Evolutionary conservation across 1,139 yeast species (phyloP).

Genomic region (Nematodospora anomalae): DNA sequence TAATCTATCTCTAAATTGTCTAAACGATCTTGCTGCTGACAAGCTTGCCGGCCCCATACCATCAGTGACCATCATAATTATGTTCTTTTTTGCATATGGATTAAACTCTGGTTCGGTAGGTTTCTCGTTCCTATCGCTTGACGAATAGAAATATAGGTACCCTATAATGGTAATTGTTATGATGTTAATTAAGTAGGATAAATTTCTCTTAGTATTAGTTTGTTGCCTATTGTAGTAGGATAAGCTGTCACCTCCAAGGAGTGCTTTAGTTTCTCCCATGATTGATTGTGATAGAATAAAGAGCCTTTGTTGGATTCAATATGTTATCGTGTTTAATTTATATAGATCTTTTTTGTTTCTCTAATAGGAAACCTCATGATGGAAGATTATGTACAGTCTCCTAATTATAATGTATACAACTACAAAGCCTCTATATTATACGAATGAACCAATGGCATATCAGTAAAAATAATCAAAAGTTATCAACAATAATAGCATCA

Average conservation of each 20-base stretch:
- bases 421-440: too few relatives aligned
- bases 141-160: slow-evolving; percentile 13
- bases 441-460: too few relatives aligned
- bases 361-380: too few relatives aligned
- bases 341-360: too few relatives aligned
- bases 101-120: slow-evolving; percentile 10
- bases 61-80: slow-evolving; percentile 85
- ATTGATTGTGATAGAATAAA: too few relatives aligned
- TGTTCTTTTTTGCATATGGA: slow-evolving; percentile 44
- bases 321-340: too few relatives aligned
- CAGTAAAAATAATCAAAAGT: slow-evolving; percentile 12
- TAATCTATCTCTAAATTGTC: slow-evolving; percentile 56
- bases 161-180: slow-evolving; percentile 15
- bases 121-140: slow-evolving; percentile 1
- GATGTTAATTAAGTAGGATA: slow-evolving; percentile 15
- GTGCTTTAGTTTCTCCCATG: slow-evolving; percentile 13
- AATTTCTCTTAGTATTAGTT: slow-evolving; percentile 6
- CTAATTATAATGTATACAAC: too few relatives aligned
- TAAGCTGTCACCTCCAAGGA: slow-evolving; percentile 16
- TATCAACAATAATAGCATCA: slow-evolving; percentile 14
- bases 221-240: slow-evolving; percentile 11
- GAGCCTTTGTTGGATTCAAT: too few relatives aligned
- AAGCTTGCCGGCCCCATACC: slow-evolving; percentile 91
- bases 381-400: background rate
- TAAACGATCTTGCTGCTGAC: slow-evolving; percentile 69